Percentiles rank a stretch among this genome's conserved stretches.
Conservation (phyloP, 345 rosid species). For the Dovyalis caffra region DNA sequence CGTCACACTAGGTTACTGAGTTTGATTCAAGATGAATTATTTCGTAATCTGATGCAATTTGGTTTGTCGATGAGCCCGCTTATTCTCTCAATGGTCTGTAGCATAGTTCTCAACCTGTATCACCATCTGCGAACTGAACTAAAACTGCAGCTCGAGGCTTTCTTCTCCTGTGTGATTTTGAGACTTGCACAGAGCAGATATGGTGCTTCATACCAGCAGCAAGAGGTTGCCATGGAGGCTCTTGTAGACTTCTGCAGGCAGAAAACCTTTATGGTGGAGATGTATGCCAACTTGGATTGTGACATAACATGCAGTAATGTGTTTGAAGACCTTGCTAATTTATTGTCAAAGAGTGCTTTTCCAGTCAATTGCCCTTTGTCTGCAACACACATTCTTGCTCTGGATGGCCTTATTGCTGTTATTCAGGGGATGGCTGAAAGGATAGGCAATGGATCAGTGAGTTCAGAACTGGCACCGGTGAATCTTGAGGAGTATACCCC, state of each 20-base stretch:
- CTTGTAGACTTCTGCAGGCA: conserved; percentile 98
- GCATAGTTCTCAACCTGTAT: conserved; percentile 92
- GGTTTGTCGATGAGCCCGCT: conserved; percentile 96
- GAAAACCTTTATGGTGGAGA: conserved; percentile 97
- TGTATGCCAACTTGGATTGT: conserved; percentile 98
- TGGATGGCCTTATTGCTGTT: conserved; percentile 94
- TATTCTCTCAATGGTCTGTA: conserved; percentile 93
- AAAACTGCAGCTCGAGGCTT: conserved; percentile 96
- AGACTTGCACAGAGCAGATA: conserved; percentile 96
- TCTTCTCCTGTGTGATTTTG: conserved; percentile 93
- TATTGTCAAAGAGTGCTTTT: conserved; percentile 94
- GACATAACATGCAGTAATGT: conserved; percentile 98
- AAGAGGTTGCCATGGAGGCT: conserved; percentile 99
- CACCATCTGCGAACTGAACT: conserved; percentile 81
- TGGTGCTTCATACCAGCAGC: conserved; percentile 94
- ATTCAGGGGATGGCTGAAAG: conserved; percentile 99
- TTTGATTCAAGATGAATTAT: conserved; percentile 91
- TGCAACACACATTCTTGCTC: conserved; percentile 94
- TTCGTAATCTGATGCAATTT: conserved; percentile 88
- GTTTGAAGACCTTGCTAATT: conserved; percentile 93
- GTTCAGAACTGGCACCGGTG: conserved; percentile 69
- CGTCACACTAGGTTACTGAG: conserved; percentile 81
- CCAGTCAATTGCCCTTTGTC: conserved; percentile 97
- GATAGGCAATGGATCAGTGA: conserved; percentile 63
- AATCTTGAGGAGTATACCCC: conserved; percentile 87